phyloP scores from a whole-genome alignment of 371 early-diverging fungal species.

The Umbelopsis sp. region DNA sequence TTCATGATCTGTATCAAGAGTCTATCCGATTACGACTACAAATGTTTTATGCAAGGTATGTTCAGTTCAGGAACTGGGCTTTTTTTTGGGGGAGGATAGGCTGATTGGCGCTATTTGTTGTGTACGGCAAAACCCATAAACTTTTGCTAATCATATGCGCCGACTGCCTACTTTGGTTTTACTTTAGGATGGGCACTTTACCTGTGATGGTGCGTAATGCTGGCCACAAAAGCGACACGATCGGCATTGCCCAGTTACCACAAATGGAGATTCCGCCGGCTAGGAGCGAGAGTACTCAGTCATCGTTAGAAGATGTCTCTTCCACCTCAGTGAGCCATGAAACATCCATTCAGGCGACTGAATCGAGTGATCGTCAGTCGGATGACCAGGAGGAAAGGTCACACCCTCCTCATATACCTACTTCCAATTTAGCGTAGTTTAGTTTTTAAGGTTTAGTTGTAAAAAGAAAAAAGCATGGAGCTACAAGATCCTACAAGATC shows the following conservation, averaged over 20 bases:
- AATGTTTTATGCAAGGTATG: constrained; percentile 85
- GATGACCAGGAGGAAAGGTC: constrained; percentile 15
- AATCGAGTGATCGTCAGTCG: constrained; percentile 16
- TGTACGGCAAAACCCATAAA: neutral
- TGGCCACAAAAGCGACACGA: constrained; percentile 21
- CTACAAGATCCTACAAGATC: too few relatives aligned
- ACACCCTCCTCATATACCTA: constrained; percentile 1
- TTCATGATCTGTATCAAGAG: constrained; percentile 82
- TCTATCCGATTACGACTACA: constrained; percentile 79
- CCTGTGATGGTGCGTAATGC: constrained; percentile 45
- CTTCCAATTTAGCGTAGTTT: neutral
- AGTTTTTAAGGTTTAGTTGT: too few relatives aligned
- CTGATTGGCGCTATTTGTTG: neutral
- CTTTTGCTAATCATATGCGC: neutral
- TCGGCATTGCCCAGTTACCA: constrained; percentile 34
- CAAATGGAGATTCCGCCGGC: constrained; percentile 29
- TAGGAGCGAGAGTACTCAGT: constrained; percentile 24
- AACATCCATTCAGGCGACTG: neutral
- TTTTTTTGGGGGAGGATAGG: neutral
- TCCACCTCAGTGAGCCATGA: neutral
- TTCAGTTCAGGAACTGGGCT: neutral
- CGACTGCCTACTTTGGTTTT: neutral
- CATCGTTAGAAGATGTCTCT: neutral
- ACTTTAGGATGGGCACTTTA: constrained; percentile 50
- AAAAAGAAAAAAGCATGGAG: too few relatives aligned